Evolutionary conservation across 192 early-diverging fungal species (phyloP), one percentile per base, ranked within the genome.

Genomic region (Coemansia sp.): DNA sequence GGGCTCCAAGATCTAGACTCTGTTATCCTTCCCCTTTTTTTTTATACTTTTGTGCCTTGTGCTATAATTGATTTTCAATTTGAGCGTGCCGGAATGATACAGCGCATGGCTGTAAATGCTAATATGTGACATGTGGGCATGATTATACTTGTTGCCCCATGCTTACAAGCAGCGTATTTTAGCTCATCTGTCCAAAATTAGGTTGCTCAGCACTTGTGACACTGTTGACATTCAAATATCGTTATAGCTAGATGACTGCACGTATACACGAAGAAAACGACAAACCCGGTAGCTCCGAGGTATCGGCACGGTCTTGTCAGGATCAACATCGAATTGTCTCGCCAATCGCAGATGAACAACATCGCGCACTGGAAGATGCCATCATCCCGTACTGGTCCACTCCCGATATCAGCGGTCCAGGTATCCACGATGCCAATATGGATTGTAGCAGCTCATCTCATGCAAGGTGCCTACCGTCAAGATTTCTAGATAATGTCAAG

Each of bases 1-100:
- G 36, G 96, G 91, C 44, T 81, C 87, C 71, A 88, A 80, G 75
- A 83, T 62, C 15, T 52, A n/a, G 22, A 36, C 46, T 5, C 29
- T 36, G 24, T 10, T 36, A 16, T 34, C 24, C 24, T 38, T 38
- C 36, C 9, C 9, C 5, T 3, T 38, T 8, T 24, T 38, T 38
- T 8, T 1, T 24, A 24, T 24, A 24, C 36, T 38, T 38, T 8
- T 38, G 36, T 38, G 36, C 36, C 36, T 38, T 38, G 8, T 38
- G 36, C 36, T 38, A 38, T 43, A 16, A 43, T 43, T 43, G 15
- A 4, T 43, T 43, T 43, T 43, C 41, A 43, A 43, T 43, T 43
- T 16, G 12, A 43, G 36, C 36, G 36, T 8, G 5, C 36, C 9
- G 5, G 36, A 3, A 38, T 1, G 41, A 43, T 43, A 43, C 15